Conservation (phyloP, 1,284 basidiomycete genomes). For the Serendipita sp. region DNA sequence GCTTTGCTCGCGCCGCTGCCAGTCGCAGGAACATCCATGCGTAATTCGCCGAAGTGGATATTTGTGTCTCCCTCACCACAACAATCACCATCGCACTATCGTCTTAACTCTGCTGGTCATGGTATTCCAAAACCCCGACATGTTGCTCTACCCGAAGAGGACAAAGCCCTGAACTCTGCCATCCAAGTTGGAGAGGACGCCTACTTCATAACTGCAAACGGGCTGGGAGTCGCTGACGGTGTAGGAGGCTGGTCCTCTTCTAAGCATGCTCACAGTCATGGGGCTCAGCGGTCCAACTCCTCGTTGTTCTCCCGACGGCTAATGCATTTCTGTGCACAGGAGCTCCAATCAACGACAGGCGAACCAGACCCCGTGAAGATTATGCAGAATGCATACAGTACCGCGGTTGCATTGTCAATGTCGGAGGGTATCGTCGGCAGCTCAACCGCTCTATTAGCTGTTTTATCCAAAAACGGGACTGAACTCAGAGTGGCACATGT, state of each 20-base stretch:
- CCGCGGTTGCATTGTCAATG: conserved; percentile 7
- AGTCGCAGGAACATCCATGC: not conserved
- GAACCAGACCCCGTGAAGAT: conserved; percentile 6
- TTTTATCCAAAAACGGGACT: conserved; percentile 39
- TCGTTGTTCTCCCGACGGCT: conserved; percentile 68
- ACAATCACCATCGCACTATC: not conserved
- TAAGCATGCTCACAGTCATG: conserved; percentile 14
- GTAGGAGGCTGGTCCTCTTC: conserved; percentile 68
- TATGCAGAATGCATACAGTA: conserved; percentile 8
- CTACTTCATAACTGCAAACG: conserved; percentile 70
- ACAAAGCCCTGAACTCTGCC: conserved; percentile 21
- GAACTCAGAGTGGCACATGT: conserved; percentile 82
- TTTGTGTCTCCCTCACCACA: not conserved
- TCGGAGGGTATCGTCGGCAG: conserved; percentile 24
- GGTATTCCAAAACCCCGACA: conserved; percentile 3
- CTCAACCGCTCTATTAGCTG: conserved; percentile 37
- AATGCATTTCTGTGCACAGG: conserved; percentile 69
- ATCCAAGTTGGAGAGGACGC: conserved; percentile 77
- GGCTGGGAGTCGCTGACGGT: conserved; percentile 79
- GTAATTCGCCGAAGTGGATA: not conserved
- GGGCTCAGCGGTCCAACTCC: conserved; percentile 9
- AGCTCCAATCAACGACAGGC: conserved; percentile 21
- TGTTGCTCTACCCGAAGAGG: not conserved
- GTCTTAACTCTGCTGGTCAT: conserved; percentile 3
- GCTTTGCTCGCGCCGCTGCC: not conserved